Evolutionary conservation across 2,329 filamentous ascomycete genomes (phyloP).

Genomic region (Botrytis hyacinthi): DNA sequence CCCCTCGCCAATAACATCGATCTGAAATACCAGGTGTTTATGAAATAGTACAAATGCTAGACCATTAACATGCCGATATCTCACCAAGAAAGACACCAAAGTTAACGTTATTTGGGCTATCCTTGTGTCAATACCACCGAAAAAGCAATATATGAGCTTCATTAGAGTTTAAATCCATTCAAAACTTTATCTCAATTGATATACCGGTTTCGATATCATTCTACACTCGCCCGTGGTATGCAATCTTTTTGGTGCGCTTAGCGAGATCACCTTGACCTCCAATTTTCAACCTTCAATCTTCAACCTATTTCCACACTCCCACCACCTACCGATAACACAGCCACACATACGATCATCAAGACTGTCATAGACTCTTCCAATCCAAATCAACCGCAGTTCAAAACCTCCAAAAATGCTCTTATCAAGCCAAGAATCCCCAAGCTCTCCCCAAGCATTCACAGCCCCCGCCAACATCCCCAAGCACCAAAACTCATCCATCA

Average conservation of each 20-base stretch:
- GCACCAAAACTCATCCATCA: not conserved
- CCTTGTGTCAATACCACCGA: not conserved
- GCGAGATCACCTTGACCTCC: not conserved
- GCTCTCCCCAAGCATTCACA: not conserved
- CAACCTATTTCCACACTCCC: not conserved
- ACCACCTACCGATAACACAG: not conserved
- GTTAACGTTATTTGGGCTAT: not conserved
- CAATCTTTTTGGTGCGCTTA: not conserved
- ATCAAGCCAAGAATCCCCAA: conserved; percentile 5
- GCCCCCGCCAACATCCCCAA: not conserved
- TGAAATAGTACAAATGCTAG: not conserved
- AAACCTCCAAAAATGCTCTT: not conserved
- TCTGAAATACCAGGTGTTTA: not conserved
- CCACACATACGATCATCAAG: no score
- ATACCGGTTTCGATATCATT: not conserved
- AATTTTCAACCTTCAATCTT: not conserved
- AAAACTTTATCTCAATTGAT: not conserved
- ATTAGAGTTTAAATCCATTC: not conserved
- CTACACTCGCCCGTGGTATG: not conserved
- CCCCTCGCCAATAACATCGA: not conserved
- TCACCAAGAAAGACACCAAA: not conserved
- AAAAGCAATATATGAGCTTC: not conserved
- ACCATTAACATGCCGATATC: not conserved
- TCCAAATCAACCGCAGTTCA: not conserved
- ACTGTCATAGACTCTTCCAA: not conserved